Evolutionary conservation across 441 rosid genomes (phyloP).

Genomic region (Arabidopsis lyrata): DNA sequence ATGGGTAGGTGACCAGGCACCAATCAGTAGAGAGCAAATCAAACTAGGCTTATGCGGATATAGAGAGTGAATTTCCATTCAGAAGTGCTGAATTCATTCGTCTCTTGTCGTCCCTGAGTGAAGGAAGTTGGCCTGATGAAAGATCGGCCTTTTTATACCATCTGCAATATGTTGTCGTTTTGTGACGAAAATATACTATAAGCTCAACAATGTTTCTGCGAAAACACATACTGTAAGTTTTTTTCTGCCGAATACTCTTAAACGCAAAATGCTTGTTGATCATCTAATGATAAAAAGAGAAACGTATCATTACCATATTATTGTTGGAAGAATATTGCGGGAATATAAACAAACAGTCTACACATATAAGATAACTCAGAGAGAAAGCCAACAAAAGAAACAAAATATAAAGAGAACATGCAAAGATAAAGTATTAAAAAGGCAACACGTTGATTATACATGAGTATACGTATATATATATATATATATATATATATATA

Average conservation of each 20-base stretch:
- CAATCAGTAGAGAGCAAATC: too few species aligned
- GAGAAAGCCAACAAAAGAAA: slow-evolving; percentile 11
- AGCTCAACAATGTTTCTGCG: too few species aligned
- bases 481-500: too few species aligned
- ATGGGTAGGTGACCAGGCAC: too few species aligned
- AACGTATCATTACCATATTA: slow-evolving; percentile 18
- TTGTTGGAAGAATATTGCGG: background rate
- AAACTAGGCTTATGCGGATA: background rate
- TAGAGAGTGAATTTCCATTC: slow-evolving; percentile 86
- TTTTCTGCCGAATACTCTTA: too few species aligned
- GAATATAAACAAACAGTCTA: slow-evolving; percentile 20
- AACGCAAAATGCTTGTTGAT: background rate
- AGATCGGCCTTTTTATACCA: background rate
- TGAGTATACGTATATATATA: slow-evolving; percentile 29
- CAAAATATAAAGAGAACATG: slow-evolving; percentile 22
- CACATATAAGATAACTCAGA: background rate
- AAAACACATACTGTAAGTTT: too few species aligned
- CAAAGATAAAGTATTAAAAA: slow-evolving; percentile 6
- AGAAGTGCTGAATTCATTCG: slow-evolving; percentile 79
- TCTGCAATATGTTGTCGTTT: background rate
- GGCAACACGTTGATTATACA: slow-evolving; percentile 16
- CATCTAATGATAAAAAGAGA: background rate
- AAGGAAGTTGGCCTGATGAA: slow-evolving; percentile 98
- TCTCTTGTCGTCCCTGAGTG: slow-evolving; percentile 87
- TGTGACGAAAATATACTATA: too few species aligned